Percentiles rank a stretch among this genome's conserved stretches.
Evolutionary conservation across 78 protist species (phyloP).

Genomic region (Guillardia theta): DNA sequence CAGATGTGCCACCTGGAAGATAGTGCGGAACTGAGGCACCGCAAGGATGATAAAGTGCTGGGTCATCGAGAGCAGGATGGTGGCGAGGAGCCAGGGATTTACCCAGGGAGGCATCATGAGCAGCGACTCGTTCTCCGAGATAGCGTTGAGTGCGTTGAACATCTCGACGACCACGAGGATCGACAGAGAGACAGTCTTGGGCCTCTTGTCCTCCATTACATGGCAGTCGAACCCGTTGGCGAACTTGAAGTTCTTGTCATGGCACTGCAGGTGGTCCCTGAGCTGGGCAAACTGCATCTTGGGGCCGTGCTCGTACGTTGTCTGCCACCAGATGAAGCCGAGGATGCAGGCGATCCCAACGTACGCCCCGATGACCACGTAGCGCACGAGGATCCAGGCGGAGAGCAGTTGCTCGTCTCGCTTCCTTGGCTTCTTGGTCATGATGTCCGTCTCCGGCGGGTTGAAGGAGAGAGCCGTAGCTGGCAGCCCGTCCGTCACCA

Average conservation of each 20-base stretch:
- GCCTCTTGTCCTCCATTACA: background rate
- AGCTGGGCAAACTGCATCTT: background rate
- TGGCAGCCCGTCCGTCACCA: conserved; percentile 90
- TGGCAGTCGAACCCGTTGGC: conserved; percentile 5
- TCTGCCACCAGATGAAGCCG: background rate
- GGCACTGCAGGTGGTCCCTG: background rate
- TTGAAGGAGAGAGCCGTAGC: conserved; percentile 83
- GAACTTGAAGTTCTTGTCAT: background rate
- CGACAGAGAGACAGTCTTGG: conserved; percentile 49
- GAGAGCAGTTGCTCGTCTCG: conserved; percentile 76
- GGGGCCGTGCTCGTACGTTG: background rate
- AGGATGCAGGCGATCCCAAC: background rate
- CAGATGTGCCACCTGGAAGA: conserved; percentile 55
- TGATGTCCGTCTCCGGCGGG: conserved; percentile 80
- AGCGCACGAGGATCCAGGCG: conserved; percentile 56
- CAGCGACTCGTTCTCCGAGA: conserved; percentile 52
- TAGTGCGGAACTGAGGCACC: conserved; percentile 50
- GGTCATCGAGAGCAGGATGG: conserved; percentile 46
- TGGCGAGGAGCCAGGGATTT: conserved; percentile 58
- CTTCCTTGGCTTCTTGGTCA: conserved; percentile 87
- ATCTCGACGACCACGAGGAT: conserved; percentile 76
- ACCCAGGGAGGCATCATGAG: conserved; percentile 13
- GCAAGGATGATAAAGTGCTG: conserved; percentile 62
- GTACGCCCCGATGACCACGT: conserved; percentile 59
- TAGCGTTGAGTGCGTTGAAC: conserved; percentile 72